Evolutionary conservation across 768 basidiomycete genomes (phyloP), one percentile per base, ranked within the genome.

Genomic region (Guyanaporus albipodus): DNA sequence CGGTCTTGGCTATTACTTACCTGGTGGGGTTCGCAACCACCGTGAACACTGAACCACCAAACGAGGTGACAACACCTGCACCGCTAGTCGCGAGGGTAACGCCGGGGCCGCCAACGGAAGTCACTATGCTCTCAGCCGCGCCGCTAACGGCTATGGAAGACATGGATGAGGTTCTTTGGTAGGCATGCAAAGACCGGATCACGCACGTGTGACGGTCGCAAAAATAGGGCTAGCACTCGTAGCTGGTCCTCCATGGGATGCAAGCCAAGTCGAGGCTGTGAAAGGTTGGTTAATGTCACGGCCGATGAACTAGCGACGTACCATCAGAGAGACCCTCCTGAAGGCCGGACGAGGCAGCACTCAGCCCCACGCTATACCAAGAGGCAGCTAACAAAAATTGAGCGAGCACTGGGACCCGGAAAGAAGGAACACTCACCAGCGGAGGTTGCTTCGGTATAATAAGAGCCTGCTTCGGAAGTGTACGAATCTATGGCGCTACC

Each of bases 91-190:
- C 83, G 17, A 87, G 71, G 0, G 83, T 86, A 47, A 84, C 64
- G 1, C 74, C 83, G 35, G 71, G 55, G 10, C 83, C 84, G 7
- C 81, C 85, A 9, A 59, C 73, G 33, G 75, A 78, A 14, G 79
- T 82, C 23, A 86, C 64, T 17, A 85, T 59, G 12, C 79, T 86
- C 40, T 71, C 65, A 2, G 69, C 76, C 8, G 66, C 47, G 12
- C 77, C 83, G n/a, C 70, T 80, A 45, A 73, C 57, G 24, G 81
- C 85, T 86, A 34, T 24, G 32, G 42, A 38, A 37, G 6, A 39
- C 18, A 6, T 37, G 26, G 9, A 19, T 42, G 15, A 45, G 38
- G 8, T 4, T n/a, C 12, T 37, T n/a, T 27, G 23, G 23, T 38
- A 38, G 12, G 12, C 23, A 14, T 19, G 3, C 9, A 8, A 11